Base-by-base conservation (phyloP, 1,284 basidiomycete genomes). In the Naganishia sp. region DNA sequence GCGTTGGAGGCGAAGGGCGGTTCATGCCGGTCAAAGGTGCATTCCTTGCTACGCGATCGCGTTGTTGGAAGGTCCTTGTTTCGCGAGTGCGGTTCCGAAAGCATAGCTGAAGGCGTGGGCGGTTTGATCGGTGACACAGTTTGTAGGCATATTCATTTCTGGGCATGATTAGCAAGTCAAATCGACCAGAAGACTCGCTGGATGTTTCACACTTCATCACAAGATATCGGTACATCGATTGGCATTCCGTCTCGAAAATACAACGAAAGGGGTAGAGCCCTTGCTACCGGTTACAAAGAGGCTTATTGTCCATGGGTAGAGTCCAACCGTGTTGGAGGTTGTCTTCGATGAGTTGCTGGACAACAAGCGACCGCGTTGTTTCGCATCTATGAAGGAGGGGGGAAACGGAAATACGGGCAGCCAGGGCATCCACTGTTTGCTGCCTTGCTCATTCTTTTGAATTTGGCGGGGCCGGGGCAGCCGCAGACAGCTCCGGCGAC, bases 251-350 rank as follows among this genome's bases (percentile, higher is more conserved):
- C 35, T 1, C 31, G 46, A 39, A 61, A 51, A 42, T 61, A 61
- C 58, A 61, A 61, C 58, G 47, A 50, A 50, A 61, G 58, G 58
- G 58, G 58, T 61, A 61, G 58, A 61, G 58, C 58, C 58, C 58
- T 60, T 51, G 45, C 50, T 35, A 51, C 39, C 47, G 28, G 5
- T n/a, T 61, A 61, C 58, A 61, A 61, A 42, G 31, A 61, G 58
- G 58, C 45, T 61, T 61, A 25, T 25, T 51, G 58, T 61, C 58
- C 58, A 51, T 61, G 47, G 41, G 35, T 51, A 25, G 32, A 49
- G 58, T 61, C 58, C 47, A 61, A 61, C 50, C 58, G 47, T 61
- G 58, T 61, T 61, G 58, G 58, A 61, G 47, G 50, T 61, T 39
- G 47, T 51, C 47, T 42, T 31, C 32, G n/a, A 25, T 10, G 47